Conservation (phyloP, 148 eudicot species). For the Selenicereus undatus region DNA sequence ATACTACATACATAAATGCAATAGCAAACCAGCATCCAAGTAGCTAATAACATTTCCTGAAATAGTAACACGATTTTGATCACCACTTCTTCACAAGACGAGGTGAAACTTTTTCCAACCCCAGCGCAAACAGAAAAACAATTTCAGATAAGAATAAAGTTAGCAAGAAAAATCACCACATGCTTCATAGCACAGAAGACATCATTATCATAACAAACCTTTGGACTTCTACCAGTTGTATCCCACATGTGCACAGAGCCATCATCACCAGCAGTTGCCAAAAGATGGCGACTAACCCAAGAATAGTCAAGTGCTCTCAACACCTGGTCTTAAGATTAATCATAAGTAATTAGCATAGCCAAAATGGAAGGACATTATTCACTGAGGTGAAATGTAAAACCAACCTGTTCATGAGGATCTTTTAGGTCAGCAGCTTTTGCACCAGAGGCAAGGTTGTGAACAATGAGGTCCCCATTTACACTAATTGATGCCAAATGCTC, state of each 20-base stretch:
- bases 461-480: slow-evolving; percentile 75
- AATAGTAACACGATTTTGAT: neutral
- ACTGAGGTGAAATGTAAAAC: slow-evolving; percentile 7
- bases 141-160: neutral
- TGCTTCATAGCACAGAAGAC: neutral
- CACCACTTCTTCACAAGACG: neutral
- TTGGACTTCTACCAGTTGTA: slow-evolving; percentile 84
- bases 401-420: slow-evolving; percentile 88
- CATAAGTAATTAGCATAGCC: slow-evolving; percentile 36
- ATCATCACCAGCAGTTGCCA: slow-evolving; percentile 98
- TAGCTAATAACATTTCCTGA: neutral
- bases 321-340: slow-evolving; percentile 54
- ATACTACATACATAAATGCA: neutral
- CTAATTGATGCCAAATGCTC: slow-evolving; percentile 97
- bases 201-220: slow-evolving; percentile 42
- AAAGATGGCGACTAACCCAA: slow-evolving; percentile 82
- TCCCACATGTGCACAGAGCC: slow-evolving; percentile 97
- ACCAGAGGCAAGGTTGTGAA: slow-evolving; percentile 97
- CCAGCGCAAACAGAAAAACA: neutral
- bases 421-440: slow-evolving; percentile 78
- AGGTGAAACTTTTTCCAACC: neutral
- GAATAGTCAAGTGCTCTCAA: slow-evolving; percentile 97
- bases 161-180: neutral
- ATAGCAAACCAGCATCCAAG: neutral
- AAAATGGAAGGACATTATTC: slow-evolving; percentile 2